Percentiles rank a stretch among this genome's conserved stretches.
These are phyloP conservation scores for Heterobasidion parviporum DNA, from an alignment of 1,284 basidiomycete species.

Conservation along the genomic window DNA sequence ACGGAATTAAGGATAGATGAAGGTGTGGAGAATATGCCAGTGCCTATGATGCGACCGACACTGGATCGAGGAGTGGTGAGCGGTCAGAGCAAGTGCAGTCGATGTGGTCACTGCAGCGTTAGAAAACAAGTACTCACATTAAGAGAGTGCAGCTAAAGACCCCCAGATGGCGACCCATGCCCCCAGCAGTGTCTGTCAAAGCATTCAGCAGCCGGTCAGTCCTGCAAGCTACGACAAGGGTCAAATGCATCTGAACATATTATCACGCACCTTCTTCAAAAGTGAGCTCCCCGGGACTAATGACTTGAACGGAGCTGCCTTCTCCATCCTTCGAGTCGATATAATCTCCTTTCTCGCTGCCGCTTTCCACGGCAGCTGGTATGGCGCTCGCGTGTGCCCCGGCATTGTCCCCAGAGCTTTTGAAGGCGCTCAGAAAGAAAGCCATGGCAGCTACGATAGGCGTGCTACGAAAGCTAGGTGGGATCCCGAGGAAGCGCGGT, in stretches of 20 bases:
- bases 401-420: background rate
- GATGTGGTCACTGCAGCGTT: too few relatives aligned
- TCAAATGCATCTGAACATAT: background rate
- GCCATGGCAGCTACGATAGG: background rate
- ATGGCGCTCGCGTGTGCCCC: background rate
- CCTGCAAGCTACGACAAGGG: background rate
- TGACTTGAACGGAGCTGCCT: background rate
- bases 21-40: constrained; percentile 58
- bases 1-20: constrained; percentile 45
- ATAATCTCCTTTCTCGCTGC: background rate
- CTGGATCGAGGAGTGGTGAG: constrained; percentile 15
- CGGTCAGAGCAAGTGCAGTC: background rate
- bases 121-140: constrained; percentile 15
- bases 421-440: background rate
- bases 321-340: background rate
- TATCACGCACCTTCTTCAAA: constrained; percentile 2
- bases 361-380: background rate
- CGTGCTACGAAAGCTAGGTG: too few relatives aligned
- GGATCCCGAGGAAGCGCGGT: too few relatives aligned
- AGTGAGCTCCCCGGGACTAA: constrained; percentile 5
- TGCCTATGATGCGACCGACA: constrained; percentile 49
- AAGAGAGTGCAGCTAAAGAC: constrained; percentile 41
- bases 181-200: constrained; percentile 31
- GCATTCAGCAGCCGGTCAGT: background rate
- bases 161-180: constrained; percentile 43